Conservation (phyloP, 768 basidiomycete species). For the Pisolithus tinctorius region DNA sequence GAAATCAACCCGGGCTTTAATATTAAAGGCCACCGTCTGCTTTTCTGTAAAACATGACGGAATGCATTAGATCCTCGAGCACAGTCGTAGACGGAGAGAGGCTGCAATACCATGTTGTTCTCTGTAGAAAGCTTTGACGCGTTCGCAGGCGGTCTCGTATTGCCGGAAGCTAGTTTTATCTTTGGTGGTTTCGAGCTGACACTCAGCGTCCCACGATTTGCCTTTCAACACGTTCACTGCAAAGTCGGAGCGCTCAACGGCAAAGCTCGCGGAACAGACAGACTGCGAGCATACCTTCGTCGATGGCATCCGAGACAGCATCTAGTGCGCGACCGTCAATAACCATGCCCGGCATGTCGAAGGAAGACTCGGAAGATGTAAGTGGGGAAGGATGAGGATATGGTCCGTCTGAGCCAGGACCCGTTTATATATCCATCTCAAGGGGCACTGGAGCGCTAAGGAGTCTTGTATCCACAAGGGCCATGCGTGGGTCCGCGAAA, state of each 20-base stretch:
- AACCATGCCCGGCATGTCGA: constrained; percentile 21
- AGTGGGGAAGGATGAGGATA: neutral
- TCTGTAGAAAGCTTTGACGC: constrained; percentile 71
- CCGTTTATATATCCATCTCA: too few relatives aligned
- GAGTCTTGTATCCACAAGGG: too few relatives aligned
- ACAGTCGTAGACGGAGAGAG: too few relatives aligned
- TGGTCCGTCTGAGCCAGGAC: neutral
- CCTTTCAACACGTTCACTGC: constrained; percentile 68
- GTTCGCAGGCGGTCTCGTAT: constrained; percentile 70
- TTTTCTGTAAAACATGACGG: constrained; percentile 47
- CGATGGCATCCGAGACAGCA: constrained; percentile 40
- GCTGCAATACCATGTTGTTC: constrained; percentile 54
- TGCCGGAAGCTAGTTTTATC: constrained; percentile 67
- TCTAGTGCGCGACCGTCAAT: constrained; percentile 32
- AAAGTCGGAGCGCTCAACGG: neutral
- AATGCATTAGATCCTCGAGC: neutral
- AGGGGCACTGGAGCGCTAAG: too few relatives aligned
- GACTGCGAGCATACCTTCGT: constrained; percentile 32
- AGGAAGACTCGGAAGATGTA: neutral
- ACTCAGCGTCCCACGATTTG: constrained; percentile 8
- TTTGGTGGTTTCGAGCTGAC: constrained; percentile 30
- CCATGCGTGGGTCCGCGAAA: neutral
- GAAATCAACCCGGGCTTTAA: constrained; percentile 70
- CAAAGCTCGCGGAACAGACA: neutral
- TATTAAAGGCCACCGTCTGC: constrained; percentile 82